Conservation (phyloP, 139 green algal genomes). For the Chlorella sp. region DNA sequence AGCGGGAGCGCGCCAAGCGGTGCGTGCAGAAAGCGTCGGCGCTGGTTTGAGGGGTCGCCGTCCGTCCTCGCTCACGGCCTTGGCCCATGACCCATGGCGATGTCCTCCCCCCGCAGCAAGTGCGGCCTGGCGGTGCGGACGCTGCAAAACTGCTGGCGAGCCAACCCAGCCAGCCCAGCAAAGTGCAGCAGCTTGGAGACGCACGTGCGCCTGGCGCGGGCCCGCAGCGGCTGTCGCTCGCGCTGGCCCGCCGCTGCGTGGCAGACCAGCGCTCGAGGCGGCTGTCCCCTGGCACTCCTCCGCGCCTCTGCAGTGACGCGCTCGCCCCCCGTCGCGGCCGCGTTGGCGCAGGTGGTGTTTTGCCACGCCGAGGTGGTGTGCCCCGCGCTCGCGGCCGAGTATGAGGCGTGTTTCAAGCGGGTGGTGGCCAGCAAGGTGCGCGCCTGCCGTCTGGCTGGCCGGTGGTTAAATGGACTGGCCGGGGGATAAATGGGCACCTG, state of each 20-base stretch:
- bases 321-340: not conserved
- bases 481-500: not conserved
- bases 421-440: constrained; percentile 25
- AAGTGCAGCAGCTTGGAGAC: constrained; percentile 23
- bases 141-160: constrained; percentile 4
- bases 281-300: not conserved
- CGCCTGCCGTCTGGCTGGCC: not conserved
- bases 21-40: not conserved
- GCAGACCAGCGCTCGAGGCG: not conserved
- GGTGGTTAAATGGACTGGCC: not conserved
- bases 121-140: constrained; percentile 8
- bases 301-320: not conserved
- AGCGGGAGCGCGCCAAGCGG: constrained; percentile 3
- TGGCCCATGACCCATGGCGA: not conserved
- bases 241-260: not conserved
- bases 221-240: not conserved
- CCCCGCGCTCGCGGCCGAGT: constrained; percentile 9
- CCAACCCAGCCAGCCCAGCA: not conserved
- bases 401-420: constrained; percentile 27
- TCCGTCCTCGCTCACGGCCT: not conserved
- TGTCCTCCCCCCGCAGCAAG: not conserved
- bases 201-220: constrained; percentile 2
- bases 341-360: constrained; percentile 17
- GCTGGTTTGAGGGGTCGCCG: not conserved
- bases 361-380: constrained; percentile 33